Evolutionary conservation across 176 grass and related monocot species (phyloP).

Genomic region (Miscanthus lutarioriparius): DNA sequence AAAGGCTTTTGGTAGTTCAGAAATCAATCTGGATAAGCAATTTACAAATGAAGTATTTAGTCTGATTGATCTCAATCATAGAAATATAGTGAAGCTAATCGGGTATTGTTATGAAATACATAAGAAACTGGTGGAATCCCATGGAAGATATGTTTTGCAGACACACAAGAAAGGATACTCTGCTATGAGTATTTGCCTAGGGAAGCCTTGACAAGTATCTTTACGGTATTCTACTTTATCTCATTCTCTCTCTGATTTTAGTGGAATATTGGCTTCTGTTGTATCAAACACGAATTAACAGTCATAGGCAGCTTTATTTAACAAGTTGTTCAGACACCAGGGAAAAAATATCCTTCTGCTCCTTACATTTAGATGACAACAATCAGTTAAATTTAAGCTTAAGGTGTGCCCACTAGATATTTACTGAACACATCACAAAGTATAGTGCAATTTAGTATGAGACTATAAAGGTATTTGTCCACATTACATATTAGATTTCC

Average conservation of each 20-base stretch:
- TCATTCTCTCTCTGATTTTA: not conserved
- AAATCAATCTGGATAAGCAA: not conserved
- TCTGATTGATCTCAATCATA: constrained; percentile 22
- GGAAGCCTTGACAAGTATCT: constrained; percentile 34
- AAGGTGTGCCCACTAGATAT: not conserved
- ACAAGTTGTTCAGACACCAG: not conserved
- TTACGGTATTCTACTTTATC: not conserved
- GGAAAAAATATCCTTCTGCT: not conserved
- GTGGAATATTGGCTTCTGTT: not conserved
- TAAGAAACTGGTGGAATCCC: not conserved
- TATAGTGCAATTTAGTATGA: not conserved
- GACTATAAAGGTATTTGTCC: not conserved
- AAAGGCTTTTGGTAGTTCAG: constrained; percentile 1
- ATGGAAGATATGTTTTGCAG: not conserved
- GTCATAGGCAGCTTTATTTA: not conserved
- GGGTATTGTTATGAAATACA: constrained; percentile 29
- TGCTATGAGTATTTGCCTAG: constrained; percentile 36
- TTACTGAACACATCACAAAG: not conserved
- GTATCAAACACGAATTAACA: not conserved
- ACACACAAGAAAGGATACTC: not conserved
- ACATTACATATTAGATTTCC: not conserved
- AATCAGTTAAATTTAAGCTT: too few species aligned
- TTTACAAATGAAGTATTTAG: constrained; percentile 7
- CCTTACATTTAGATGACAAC: not conserved
- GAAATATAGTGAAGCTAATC: constrained; percentile 25